Conservation (phyloP, 768 basidiomycete species). For the Boletellus ananiceps region DNA sequence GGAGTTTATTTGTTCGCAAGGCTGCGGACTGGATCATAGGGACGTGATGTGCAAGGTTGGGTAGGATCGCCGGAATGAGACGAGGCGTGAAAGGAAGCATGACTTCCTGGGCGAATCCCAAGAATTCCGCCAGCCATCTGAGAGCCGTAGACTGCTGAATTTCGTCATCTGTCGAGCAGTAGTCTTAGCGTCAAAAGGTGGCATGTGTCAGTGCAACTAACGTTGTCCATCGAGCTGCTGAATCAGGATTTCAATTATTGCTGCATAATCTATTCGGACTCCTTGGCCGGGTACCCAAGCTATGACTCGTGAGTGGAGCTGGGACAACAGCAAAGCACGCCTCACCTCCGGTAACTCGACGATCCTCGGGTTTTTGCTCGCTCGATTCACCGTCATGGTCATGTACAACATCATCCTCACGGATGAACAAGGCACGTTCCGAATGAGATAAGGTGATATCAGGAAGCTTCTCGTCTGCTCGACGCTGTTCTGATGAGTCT, state of each 20-base stretch:
- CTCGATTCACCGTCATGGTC: constrained; percentile 39
- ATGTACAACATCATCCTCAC: constrained; percentile 39
- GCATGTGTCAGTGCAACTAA: constrained; percentile 36
- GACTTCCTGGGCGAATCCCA: constrained; percentile 82
- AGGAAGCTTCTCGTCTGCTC: constrained; percentile 48
- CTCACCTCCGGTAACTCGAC: constrained; percentile 64
- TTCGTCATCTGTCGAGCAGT: constrained; percentile 60
- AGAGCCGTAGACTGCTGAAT: constrained; percentile 95
- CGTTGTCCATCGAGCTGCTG: constrained; percentile 81
- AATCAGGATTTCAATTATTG: constrained; percentile 91
- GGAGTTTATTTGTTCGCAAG: constrained; percentile 76
- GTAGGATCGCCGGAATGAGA: constrained; percentile 87
- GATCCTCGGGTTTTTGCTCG: constrained; percentile 45
- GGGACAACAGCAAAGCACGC: not conserved
- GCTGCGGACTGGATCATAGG: constrained; percentile 86
- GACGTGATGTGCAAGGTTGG: constrained; percentile 90
- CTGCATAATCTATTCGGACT: constrained; percentile 83
- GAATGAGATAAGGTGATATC: constrained; percentile 55
- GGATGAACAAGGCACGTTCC: constrained; percentile 55
- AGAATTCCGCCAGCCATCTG: constrained; percentile 87
- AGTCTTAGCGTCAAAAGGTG: constrained; percentile 1
- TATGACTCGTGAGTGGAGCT: constrained; percentile 25
- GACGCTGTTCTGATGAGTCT: constrained; percentile 38
- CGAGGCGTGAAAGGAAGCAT: constrained; percentile 94
- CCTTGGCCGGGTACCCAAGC: constrained; percentile 94